These are phyloP conservation scores for Zygnema circumcarinatum DNA, from an alignment of 139 green algal genomes.

Conservation along the genomic window DNA sequence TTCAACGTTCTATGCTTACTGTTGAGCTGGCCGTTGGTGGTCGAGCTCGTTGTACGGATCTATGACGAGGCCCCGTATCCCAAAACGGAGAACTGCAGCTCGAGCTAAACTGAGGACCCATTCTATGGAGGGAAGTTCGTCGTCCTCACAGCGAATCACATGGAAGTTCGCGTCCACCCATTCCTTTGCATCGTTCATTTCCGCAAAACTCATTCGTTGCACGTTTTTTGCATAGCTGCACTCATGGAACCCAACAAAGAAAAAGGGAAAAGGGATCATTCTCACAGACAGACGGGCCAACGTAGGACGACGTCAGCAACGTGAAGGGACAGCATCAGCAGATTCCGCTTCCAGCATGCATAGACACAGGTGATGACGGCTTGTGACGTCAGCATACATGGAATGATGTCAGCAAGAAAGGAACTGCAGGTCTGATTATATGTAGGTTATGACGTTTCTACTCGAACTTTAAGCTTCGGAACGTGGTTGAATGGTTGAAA, in stretches of 20 bases:
- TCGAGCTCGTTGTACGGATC: slow-evolving; percentile 99
- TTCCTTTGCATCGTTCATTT: slow-evolving; percentile 73
- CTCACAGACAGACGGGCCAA: not conserved
- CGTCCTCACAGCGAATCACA: slow-evolving; percentile 80
- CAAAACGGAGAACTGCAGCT: slow-evolving; percentile 74
- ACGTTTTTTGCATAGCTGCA: not conserved
- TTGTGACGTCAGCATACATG: no score
- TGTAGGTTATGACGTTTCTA: no score
- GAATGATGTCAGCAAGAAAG: no score
- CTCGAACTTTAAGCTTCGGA: no score
- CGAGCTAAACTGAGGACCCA: slow-evolving; percentile 87
- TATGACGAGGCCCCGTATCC: slow-evolving; percentile 94
- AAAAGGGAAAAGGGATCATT: not conserved
- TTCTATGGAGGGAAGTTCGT: slow-evolving; percentile 85
- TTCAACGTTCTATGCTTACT: no score
- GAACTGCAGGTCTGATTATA: no score
- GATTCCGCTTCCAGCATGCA: not conserved
- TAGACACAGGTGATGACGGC: no score
- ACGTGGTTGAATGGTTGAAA: no score
- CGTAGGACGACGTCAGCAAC: not conserved
- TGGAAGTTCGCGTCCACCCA: slow-evolving; percentile 85
- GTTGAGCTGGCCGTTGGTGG: slow-evolving; percentile 67
- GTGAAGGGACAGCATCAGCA: not conserved
- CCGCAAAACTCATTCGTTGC: slow-evolving; percentile 65
- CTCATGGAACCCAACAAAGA: not conserved